A percentile compares a stretch with the other conserved stretches of the same genome.
phyloP scores from a whole-genome alignment of 208 protist species.

The Trypanosoma melophagium region DNA sequence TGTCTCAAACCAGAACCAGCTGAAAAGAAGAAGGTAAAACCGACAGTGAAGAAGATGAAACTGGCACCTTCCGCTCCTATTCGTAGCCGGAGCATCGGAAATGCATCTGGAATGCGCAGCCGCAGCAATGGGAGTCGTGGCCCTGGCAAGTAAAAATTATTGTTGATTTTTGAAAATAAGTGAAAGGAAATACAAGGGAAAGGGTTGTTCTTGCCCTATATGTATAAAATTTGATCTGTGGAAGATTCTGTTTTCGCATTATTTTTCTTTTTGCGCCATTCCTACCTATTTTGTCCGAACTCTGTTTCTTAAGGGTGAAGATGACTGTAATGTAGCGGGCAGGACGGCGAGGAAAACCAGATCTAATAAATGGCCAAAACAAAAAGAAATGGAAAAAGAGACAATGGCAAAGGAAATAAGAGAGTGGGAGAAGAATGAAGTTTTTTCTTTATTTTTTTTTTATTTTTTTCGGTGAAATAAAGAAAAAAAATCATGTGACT shows the following conservation, averaged over 20 bases:
- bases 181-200: background rate
- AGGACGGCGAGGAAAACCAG: background rate
- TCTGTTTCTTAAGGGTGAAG: too few relatives aligned
- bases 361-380: background rate
- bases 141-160: background rate
- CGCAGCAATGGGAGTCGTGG: constrained; percentile 7
- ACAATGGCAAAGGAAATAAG: background rate
- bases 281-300: too few relatives aligned
- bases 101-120: background rate
- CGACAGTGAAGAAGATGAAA: constrained; percentile 64
- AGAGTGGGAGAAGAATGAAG: background rate
- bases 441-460: too few relatives aligned
- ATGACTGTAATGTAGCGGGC: too few relatives aligned
- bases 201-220: background rate
- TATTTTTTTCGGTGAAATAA: too few relatives aligned
- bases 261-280: too few relatives aligned
- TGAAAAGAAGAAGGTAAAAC: constrained; percentile 54
- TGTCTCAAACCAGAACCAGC: constrained; percentile 25
- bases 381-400: background rate
- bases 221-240: too few relatives aligned
- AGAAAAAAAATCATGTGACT: too few relatives aligned
- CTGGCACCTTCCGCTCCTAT: constrained; percentile 77
- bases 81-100: constrained; percentile 36
- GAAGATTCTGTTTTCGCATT: too few relatives aligned
- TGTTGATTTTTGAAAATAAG: background rate